These are phyloP conservation scores for Nitzschia palea DNA, from an alignment of 108 stramenopile genomes.

Conservation along the genomic window DNA sequence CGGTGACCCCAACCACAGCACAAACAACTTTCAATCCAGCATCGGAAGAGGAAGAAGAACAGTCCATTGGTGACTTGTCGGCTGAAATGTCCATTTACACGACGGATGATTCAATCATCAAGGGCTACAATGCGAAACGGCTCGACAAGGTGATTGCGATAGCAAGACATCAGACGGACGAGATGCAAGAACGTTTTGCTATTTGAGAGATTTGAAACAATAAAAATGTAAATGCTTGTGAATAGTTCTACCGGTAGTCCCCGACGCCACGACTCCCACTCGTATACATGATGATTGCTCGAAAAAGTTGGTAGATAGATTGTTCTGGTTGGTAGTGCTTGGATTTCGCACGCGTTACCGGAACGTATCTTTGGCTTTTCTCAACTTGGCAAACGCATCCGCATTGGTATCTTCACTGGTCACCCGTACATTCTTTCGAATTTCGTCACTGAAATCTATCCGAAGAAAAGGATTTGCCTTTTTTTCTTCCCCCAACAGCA, in stretches of 20 bases:
- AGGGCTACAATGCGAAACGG: background rate
- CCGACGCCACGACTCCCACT: too few relatives aligned
- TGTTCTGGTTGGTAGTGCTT: too few relatives aligned
- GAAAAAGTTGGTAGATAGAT: too few relatives aligned
- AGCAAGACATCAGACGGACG: conserved; percentile 13
- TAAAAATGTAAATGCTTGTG: too few relatives aligned
- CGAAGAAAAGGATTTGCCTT: conserved; percentile 81
- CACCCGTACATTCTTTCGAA: conserved; percentile 63
- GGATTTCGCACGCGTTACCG: too few relatives aligned
- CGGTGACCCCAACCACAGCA: background rate
- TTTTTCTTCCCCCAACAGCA: conserved; percentile 66
- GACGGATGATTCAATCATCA: conserved; percentile 3
- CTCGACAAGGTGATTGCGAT: conserved; percentile 13
- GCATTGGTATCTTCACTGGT: conserved; percentile 40
- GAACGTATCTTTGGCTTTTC: conserved; percentile 72
- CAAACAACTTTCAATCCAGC: background rate
- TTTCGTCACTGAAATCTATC: conserved; percentile 70
- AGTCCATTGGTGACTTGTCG: background rate
- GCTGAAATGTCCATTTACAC: conserved; percentile 10
- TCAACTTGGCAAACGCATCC: conserved; percentile 63
- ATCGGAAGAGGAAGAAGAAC: background rate
- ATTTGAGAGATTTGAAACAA: too few relatives aligned
- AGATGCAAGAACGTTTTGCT: background rate
- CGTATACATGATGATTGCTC: too few relatives aligned
- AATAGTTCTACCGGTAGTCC: too few relatives aligned